Percentiles rank a stretch among this genome's conserved stretches.
Conservation (phyloP, 371 early-diverging fungal species). For the Sporodiniella umbellata region DNA sequence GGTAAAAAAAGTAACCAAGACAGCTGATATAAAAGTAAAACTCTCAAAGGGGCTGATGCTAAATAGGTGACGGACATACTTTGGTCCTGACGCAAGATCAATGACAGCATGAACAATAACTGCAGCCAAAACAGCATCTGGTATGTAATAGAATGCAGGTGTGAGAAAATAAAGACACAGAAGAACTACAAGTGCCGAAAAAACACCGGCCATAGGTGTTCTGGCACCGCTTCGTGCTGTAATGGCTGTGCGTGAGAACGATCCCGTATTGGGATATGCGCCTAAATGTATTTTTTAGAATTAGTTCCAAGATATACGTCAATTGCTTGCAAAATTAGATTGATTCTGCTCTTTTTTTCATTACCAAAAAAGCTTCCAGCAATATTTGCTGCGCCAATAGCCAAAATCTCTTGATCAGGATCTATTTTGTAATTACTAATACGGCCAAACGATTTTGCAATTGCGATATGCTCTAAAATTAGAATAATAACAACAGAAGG, state of each 20-base stretch:
- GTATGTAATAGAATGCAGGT: conserved; percentile 83
- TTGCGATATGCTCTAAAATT: conserved; percentile 80
- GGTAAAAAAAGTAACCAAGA: conserved; percentile 62
- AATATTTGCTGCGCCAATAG: conserved; percentile 80
- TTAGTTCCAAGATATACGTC: not conserved
- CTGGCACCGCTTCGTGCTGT: conserved; percentile 75
- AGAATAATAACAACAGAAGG: conserved; percentile 68
- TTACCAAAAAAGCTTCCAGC: conserved; percentile 76
- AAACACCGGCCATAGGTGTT: conserved; percentile 76
- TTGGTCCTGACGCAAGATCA: conserved; percentile 48
- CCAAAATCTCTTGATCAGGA: conserved; percentile 81
- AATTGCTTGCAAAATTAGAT: not conserved
- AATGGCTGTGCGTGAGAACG: conserved; percentile 86
- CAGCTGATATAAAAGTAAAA: conserved; percentile 45
- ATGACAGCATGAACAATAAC: conserved; percentile 74
- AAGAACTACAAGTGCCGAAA: conserved; percentile 74
- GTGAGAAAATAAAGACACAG: conserved; percentile 75
- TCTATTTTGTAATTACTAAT: conserved; percentile 52
- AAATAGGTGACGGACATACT: conserved; percentile 24
- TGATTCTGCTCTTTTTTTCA: no score
- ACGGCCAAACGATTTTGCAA: conserved; percentile 70
- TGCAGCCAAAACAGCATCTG: conserved; percentile 73
- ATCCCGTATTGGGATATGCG: conserved; percentile 84
- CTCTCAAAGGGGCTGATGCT: conserved; percentile 48
- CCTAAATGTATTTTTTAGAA: conserved; percentile 21